These are phyloP conservation scores for Cucurbita argyrosperma DNA, from an alignment of 306 rosid genomes.

Conservation along the genomic window DNA sequence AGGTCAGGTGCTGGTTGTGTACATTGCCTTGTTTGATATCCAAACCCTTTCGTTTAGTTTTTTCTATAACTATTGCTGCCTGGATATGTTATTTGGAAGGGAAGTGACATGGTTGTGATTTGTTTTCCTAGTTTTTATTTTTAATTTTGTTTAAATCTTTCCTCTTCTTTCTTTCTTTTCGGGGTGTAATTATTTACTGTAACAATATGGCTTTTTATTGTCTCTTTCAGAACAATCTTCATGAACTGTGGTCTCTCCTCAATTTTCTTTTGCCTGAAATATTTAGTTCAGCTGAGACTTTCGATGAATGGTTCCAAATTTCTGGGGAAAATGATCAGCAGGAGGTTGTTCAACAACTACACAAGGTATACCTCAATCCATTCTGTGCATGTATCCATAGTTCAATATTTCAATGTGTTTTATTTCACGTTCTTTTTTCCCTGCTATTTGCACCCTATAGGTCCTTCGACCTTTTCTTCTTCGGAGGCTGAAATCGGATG, in stretches of 20 bases:
- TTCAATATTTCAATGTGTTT: not conserved
- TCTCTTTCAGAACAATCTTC: slow-evolving; percentile 76
- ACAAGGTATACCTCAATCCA: slow-evolving; percentile 42
- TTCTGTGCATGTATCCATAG: not conserved
- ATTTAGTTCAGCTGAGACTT: slow-evolving; percentile 95
- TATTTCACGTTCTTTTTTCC: not conserved
- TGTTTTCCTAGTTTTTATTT: not conserved
- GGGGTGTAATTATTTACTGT: not conserved
- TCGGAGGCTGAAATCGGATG: slow-evolving; percentile 94
- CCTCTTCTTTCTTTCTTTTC: not conserved
- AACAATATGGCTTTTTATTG: not conserved
- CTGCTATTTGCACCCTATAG: slow-evolving; percentile 22
- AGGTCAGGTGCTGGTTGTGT: not conserved
- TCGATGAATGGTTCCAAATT: slow-evolving; percentile 99
- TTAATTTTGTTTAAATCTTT: not conserved
- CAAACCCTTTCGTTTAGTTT: not conserved
- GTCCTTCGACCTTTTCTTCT: slow-evolving; percentile 97
- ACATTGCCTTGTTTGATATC: not conserved
- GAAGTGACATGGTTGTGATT: not conserved
- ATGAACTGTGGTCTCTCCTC: slow-evolving; percentile 93
- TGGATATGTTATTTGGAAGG: not conserved
- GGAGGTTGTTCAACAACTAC: slow-evolving; percentile 97
- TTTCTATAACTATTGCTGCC: not conserved
- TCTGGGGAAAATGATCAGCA: slow-evolving; percentile 98
- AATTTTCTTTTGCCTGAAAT: slow-evolving; percentile 98